Percentiles rank a stretch among this genome's conserved stretches.
phyloP scores from a whole-genome alignment of 306 rosid genomes.

The Dicorynia guianensis region DNA sequence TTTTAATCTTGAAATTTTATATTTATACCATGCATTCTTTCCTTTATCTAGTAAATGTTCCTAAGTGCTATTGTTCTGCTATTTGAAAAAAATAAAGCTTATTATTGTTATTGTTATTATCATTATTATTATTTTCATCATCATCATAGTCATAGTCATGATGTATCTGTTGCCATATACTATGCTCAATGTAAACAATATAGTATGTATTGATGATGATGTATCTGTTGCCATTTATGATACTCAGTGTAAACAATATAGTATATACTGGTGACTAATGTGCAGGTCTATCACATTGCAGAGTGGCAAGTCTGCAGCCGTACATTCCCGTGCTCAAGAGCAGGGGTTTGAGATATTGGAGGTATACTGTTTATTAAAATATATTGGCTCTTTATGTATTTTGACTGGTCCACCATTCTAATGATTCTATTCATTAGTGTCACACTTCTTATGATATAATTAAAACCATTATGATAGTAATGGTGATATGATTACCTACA shows the following conservation, averaged over 20 bases:
- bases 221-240: not conserved
- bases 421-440: conserved; percentile 29
- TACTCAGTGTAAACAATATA: conserved; percentile 22
- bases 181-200: too few relatives aligned
- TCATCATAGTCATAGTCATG: too few relatives aligned
- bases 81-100: too few relatives aligned
- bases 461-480: conserved; percentile 1
- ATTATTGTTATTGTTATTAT: too few relatives aligned
- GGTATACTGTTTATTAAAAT: conserved; percentile 55
- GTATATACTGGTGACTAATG: conserved; percentile 35
- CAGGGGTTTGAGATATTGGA: conserved; percentile 83
- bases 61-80: not conserved
- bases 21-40: conserved; percentile 3
- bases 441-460: conserved; percentile 21
- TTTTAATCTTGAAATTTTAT: conserved; percentile 3
- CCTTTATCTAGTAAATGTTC: conserved; percentile 32
- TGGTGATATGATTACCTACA: conserved; percentile 22
- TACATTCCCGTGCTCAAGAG: conserved; percentile 91
- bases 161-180: too few relatives aligned
- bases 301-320: conserved; percentile 98
- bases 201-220: too few relatives aligned
- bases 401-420: conserved; percentile 18
- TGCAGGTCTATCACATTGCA: conserved; percentile 52
- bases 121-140: too few relatives aligned
- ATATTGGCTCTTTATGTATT: conserved; percentile 20